Evolutionary conservation across 805 yeast genomes (phyloP), one percentile per base, ranked within the genome.

Genomic region (Pichia rugopelliculosa): DNA sequence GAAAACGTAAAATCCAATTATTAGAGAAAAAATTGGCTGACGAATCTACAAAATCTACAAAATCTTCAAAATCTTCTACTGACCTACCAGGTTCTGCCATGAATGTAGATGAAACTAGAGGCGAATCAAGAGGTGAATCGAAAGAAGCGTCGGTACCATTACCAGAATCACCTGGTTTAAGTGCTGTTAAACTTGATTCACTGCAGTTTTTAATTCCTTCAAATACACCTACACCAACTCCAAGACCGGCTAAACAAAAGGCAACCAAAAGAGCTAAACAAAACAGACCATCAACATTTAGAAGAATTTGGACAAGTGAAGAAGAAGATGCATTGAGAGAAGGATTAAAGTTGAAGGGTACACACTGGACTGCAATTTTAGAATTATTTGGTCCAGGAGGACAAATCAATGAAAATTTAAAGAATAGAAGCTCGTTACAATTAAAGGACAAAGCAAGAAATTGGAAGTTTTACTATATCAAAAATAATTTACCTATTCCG

Each of bases 341-440:
- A 46, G 98, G 96, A 0, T 70, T 93, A 49, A 84, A 85, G 53
- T 70, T 79, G 21, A 79, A 83, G 54, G 99, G 99, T 1, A 95
- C 98, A 0, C 87, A 84, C 55, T 93, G 99, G 99, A 74, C 96
- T 2, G 85, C 85, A 47, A 93, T 93, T 45, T 66, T 91, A 41
- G 96, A 87, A 58, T 67, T 85, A n/a, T 86, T 84, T 62, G 99
- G 99, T 2, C 86, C 96, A 4, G 98, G 98, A 9, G 99, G 99
- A 4, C 75, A 82, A 41, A 74, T 84, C 23, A 80, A 82, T 37
- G 98, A 93, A 62, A 78, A 82, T 1, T 72, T 93, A 56, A 91
- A 88, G 65, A 86, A 88, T 61, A 73, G 99, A 61, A 83, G 85
- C 4, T 95, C 89, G 59, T 87, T 91, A 17, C 99, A 93, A 62